These are phyloP conservation scores for Tuctoria greenei DNA, from an alignment of 176 grass and related monocot genomes.

Conservation along the genomic window DNA sequence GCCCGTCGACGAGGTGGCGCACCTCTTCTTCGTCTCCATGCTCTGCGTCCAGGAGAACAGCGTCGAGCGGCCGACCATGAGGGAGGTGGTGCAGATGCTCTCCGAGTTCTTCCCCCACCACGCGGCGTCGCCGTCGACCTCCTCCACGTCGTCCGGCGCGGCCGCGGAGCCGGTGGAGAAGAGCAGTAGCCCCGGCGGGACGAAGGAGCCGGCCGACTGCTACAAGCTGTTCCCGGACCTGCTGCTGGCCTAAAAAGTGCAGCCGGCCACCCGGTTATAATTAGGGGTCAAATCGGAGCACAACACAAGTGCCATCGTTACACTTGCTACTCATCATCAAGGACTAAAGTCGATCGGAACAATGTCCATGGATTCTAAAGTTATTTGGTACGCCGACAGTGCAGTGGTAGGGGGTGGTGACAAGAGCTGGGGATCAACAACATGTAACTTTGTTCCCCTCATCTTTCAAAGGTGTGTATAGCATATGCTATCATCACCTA, in stretches of 20 bases:
- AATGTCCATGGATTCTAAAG: constrained; percentile 12
- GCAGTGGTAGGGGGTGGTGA: constrained; percentile 20
- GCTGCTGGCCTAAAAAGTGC: constrained; percentile 51
- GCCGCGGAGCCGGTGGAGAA: neutral
- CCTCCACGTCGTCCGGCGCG: neutral
- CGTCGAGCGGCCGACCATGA: constrained; percentile 81
- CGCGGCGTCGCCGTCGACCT: neutral
- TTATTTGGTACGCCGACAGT: constrained; percentile 23
- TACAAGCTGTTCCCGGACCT: constrained; percentile 90
- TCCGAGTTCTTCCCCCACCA: constrained; percentile 63
- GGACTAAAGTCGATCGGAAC: constrained; percentile 38
- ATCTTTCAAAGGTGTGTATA: constrained; percentile 56
- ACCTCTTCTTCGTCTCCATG: constrained; percentile 89
- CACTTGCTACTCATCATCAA: constrained; percentile 12
- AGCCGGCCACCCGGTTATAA: too few species aligned
- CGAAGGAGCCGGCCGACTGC: constrained; percentile 52
- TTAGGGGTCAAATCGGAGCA: neutral
- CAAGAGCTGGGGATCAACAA: constrained; percentile 34
- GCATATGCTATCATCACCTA: constrained; percentile 55
- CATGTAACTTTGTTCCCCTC: constrained; percentile 35
- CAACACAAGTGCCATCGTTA: neutral
- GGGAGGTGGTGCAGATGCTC: constrained; percentile 95
- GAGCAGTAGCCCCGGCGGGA: constrained; percentile 23
- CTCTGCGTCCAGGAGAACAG: constrained; percentile 93
- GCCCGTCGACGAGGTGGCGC: constrained; percentile 68